A percentile compares a stretch with the other conserved stretches of the same genome.
phyloP scores from a whole-genome alignment of 129 eudicot genomes.

The Escallonia herrerae region DNA sequence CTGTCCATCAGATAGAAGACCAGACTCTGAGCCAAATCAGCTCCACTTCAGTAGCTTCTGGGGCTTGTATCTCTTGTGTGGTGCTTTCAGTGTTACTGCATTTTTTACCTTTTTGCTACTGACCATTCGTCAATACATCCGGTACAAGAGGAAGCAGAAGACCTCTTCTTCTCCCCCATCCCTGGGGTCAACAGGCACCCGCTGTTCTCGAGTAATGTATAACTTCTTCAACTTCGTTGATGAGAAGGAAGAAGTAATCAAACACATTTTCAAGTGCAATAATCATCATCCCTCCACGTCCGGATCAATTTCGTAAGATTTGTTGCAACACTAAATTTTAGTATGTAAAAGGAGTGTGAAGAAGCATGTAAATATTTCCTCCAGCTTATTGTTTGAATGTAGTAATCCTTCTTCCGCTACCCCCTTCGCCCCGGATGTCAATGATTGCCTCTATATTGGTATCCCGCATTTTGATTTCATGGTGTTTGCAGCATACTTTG shows the following conservation, averaged over 20 bases:
- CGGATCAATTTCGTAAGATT: neutral
- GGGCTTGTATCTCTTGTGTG: conserved; percentile 45
- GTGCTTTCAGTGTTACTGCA: conserved; percentile 32
- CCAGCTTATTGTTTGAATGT: no score
- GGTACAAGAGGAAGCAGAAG: conserved; percentile 32
- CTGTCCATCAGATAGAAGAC: conserved; percentile 17
- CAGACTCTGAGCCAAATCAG: conserved; percentile 34
- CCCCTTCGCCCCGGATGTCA: no score
- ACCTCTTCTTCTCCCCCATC: conserved; percentile 17
- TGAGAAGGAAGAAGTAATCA: conserved; percentile 57
- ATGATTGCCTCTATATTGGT: no score
- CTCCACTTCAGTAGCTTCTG: conserved; percentile 46
- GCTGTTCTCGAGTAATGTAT: conserved; percentile 19
- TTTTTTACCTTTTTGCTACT: conserved; percentile 31
- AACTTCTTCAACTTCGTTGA: conserved; percentile 45
- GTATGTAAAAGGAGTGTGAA: neutral
- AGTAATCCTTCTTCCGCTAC: no score
- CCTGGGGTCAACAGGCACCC: conserved; percentile 20
- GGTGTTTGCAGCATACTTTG: no score
- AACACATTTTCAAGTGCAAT: conserved; percentile 35
- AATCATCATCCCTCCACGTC: conserved; percentile 15
- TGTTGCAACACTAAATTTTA: neutral
- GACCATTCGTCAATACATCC: conserved; percentile 37
- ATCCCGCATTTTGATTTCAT: no score
- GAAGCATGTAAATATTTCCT: neutral